These are phyloP conservation scores for Neolentinus lepideus DNA, from an alignment of 1,284 basidiomycete genomes.

Conservation along the genomic window DNA sequence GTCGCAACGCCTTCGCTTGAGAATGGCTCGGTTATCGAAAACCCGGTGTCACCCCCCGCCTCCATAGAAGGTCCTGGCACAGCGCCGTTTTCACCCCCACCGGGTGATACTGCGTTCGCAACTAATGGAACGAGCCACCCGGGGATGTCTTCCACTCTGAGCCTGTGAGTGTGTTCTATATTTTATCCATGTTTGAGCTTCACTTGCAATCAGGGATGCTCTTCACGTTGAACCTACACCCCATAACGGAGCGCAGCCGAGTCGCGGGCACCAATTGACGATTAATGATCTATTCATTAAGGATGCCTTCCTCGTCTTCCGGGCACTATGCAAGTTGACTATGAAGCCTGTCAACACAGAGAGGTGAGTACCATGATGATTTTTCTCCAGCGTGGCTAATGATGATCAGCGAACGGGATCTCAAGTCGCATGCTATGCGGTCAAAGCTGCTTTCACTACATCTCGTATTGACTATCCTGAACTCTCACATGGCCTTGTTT, in stretches of 20 bases:
- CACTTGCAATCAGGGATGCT: neutral
- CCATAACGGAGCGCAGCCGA: neutral
- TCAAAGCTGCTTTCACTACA: slow-evolving; percentile 92
- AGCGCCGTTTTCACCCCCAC: neutral
- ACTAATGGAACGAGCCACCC: too few relatives aligned
- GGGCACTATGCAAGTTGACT: slow-evolving; percentile 93
- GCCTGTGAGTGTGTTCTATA: too few relatives aligned
- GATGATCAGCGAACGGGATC: slow-evolving; percentile 72
- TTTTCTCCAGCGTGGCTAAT: neutral
- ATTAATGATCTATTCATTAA: slow-evolving; percentile 87
- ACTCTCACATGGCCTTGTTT: slow-evolving; percentile 86
- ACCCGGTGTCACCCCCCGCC: neutral
- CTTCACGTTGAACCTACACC: neutral
- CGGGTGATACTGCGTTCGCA: too few relatives aligned
- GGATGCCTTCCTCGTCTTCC: slow-evolving; percentile 94
- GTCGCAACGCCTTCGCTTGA: neutral
- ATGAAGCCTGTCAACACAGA: slow-evolving; percentile 94
- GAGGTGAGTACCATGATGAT: slow-evolving; percentile 48
- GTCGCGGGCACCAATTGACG: slow-evolving; percentile 25
- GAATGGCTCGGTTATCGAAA: neutral
- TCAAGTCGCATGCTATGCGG: slow-evolving; percentile 93
- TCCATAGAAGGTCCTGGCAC: neutral
- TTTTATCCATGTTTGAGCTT: neutral
- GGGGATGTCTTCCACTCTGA: too few relatives aligned
- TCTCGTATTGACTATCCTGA: slow-evolving; percentile 87